Base-by-base conservation (phyloP, 495 filamentous ascomycete species). In the Penicillium lividum region DNA sequence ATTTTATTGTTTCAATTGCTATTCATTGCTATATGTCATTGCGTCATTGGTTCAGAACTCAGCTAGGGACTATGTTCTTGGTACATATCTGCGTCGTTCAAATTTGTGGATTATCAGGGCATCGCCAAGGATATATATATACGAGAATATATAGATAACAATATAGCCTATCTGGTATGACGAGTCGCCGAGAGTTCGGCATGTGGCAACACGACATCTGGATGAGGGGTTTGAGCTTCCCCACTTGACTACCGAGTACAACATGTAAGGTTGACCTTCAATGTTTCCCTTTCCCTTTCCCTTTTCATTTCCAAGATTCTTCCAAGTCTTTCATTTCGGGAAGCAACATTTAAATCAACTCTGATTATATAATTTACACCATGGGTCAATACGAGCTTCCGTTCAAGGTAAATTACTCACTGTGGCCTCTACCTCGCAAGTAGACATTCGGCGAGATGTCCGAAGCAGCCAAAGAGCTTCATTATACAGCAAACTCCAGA, bases 301-400 rank as follows among this genome's bases (percentile, higher is more conserved):
- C 9, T 36, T 36, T 36, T 36, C 0, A 11, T 36, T 36, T 22
- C 22, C 22, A 22, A 22, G 22, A 22, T 22, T 22, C 22, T 22
- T 22, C 22, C 22, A 22, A 22, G 2, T 22, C 22, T 22, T 22
- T 33, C 31, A 33, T 33, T 7, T 10, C 31, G 5, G 1, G 31
- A 33, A 33, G 9, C 31, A 22, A 22, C 22, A 22, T 22, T 22
- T 22, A 2, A 22, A 22, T 22, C n/a, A 22, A 22, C 1, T 22
- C 22, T 22, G 22, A 22, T 22, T 22, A 2, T 22, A 22, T 22
- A 1, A 22, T 22, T 22, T 22, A 11, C 56, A 64, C 22, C 15
- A 77, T 77, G 73, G 62, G 69, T 28, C 46, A 75, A 30, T 77
- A 78, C 38, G 25, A 76, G 49, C 59, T 78, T 6, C 75, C 75